These are phyloP conservation scores for Sindora glabra DNA, from an alignment of 306 rosid genomes.

Conservation along the genomic window DNA sequence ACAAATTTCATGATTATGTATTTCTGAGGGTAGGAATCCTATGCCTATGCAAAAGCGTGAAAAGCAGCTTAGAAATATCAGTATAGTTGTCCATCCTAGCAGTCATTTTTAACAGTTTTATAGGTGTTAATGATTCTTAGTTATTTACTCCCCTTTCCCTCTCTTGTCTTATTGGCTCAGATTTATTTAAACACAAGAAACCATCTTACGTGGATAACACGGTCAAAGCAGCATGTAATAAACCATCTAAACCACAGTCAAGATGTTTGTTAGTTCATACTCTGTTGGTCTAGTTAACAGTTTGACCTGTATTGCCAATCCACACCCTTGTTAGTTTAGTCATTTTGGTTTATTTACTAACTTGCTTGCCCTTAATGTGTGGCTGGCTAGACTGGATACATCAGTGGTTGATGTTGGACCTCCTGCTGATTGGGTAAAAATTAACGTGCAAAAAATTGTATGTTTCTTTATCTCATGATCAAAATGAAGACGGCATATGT, in stretches of 20 bases:
- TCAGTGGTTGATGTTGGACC: constrained; percentile 79
- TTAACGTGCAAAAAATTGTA: constrained; percentile 91
- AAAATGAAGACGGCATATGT: constrained; percentile 2
- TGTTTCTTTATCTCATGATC: constrained; percentile 28
- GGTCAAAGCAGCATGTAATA: constrained; percentile 66
- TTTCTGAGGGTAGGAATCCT: constrained; percentile 68
- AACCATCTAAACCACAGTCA: constrained; percentile 85
- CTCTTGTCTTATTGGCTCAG: constrained; percentile 49
- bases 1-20: constrained; percentile 9
- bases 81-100: constrained; percentile 38
- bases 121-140: constrained; percentile 9
- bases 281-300: background rate
- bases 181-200: constrained; percentile 78
- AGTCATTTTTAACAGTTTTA: background rate
- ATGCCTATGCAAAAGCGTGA: constrained; percentile 73
- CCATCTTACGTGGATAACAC: constrained; percentile 59
- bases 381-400: constrained; percentile 60
- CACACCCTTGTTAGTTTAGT: background rate
- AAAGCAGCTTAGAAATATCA: constrained; percentile 84
- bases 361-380: constrained; percentile 20
- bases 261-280: constrained; percentile 23
- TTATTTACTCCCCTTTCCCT: constrained; percentile 4
- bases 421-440: constrained; percentile 98
- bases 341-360: constrained; percentile 10
- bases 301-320: constrained; percentile 9